phyloP scores from a whole-genome alignment of 805 yeast genomes.

The Metschnikowia matae region DNA sequence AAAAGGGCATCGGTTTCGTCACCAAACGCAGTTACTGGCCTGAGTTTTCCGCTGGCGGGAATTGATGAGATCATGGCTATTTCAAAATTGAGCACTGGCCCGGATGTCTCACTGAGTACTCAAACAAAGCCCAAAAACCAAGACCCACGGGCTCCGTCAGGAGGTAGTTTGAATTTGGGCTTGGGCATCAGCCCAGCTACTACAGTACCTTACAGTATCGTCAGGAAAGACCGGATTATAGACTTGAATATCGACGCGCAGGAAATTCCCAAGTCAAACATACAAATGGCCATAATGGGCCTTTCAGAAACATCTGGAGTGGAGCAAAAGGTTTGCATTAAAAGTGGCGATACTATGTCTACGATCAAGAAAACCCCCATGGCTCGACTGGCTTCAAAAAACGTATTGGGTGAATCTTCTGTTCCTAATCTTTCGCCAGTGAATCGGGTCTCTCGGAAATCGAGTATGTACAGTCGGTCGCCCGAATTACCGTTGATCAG shows the following conservation, averaged over 20 bases:
- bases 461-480: neutral
- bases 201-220: constrained; percentile 31
- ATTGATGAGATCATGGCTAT: constrained; percentile 1
- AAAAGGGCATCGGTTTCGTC: neutral
- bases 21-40: neutral
- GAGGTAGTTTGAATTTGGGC: constrained; percentile 14
- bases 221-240: constrained; percentile 27
- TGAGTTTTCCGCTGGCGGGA: constrained; percentile 3
- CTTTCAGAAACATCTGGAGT: constrained; percentile 2
- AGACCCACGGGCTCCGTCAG: neutral
- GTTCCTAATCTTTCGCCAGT: constrained; percentile 4
- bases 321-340: neutral
- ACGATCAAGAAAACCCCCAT: neutral
- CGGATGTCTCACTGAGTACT: neutral
- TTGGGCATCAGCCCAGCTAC: constrained; percentile 29
- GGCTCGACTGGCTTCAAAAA: neutral
- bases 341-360: neutral
- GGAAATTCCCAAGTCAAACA: constrained; percentile 6
- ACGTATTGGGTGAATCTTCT: neutral
- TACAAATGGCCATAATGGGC: constrained; percentile 8
- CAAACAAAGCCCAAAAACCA: neutral
- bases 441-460: neutral
- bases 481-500: neutral
- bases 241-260: constrained; percentile 17
- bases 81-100: neutral